A percentile compares a stretch with the other conserved stretches of the same genome.
Conservation (phyloP, 768 basidiomycete species). For the Lanmaoa pseudosensibilis region DNA sequence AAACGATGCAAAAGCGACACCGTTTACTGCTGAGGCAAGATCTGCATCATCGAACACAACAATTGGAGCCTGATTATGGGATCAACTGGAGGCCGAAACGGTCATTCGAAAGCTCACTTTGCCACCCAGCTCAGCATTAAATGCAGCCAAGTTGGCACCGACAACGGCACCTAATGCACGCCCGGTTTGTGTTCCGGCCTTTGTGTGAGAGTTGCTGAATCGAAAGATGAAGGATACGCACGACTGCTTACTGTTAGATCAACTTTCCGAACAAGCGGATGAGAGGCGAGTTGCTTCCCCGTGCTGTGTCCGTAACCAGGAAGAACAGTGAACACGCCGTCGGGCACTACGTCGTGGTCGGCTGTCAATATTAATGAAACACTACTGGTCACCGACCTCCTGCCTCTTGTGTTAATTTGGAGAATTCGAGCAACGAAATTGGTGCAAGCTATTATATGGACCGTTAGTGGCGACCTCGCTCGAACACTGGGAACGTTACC, state of each 20-base stretch:
- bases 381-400: constrained; percentile 50
- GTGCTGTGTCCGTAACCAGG: constrained; percentile 69
- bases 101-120: constrained; percentile 48
- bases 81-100: not conserved
- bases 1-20: constrained; percentile 80
- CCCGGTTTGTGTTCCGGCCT: constrained; percentile 82
- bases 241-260: constrained; percentile 68
- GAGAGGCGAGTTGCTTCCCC: constrained; percentile 62
- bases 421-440: constrained; percentile 76
- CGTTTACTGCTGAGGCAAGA: constrained; percentile 72
- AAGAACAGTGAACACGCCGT: constrained; percentile 69
- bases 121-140: constrained; percentile 84
- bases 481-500: constrained; percentile 32
- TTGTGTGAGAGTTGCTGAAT: not conserved
- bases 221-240: not conserved
- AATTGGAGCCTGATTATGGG: constrained; percentile 62
- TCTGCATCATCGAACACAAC: constrained; percentile 80
- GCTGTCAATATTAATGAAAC: not conserved
- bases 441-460: constrained; percentile 59
- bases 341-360: constrained; percentile 55
- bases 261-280: constrained; percentile 73
- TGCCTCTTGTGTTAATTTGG: constrained; percentile 57
- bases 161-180: constrained; percentile 71
- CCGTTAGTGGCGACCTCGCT: not conserved
- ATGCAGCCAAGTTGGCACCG: constrained; percentile 70